These are phyloP conservation scores for Neurospora tetraspora DNA, from an alignment of 495 filamentous ascomycete genomes.

Conservation along the genomic window DNA sequence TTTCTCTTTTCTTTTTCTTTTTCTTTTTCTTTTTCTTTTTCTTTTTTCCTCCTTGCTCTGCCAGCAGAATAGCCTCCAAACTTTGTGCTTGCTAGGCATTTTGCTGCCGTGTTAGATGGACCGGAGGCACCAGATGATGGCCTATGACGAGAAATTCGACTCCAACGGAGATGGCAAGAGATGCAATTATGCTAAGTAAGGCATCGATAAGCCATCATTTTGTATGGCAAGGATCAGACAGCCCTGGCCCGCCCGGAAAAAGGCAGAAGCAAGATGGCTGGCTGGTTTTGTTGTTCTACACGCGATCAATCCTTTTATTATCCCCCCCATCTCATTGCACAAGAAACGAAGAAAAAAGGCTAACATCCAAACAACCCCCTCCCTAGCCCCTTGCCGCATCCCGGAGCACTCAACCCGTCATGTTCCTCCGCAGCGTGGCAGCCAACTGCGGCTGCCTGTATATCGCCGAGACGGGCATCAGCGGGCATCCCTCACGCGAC, in stretches of 20 bases:
- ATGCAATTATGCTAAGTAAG: background rate
- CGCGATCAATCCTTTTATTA: background rate
- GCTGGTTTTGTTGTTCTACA: no score
- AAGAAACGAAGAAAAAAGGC: background rate
- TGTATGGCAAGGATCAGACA: background rate
- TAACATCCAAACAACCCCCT: background rate
- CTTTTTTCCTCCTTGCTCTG: background rate
- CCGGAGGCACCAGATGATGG: background rate
- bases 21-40: no score
- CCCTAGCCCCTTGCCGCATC: background rate
- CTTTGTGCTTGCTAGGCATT: background rate
- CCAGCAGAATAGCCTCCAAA: background rate
- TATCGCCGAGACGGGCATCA: background rate
- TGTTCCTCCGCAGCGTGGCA: background rate
- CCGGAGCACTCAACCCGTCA: background rate
- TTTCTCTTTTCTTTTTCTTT: background rate
- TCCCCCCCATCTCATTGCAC: background rate
- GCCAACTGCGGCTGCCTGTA: background rate
- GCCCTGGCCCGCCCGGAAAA: background rate
- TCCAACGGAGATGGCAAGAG: background rate
- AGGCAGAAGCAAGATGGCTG: background rate
- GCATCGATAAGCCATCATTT: background rate
- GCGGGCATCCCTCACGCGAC: fast-evolving
- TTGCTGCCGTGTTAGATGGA: background rate
- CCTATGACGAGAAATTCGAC: background rate